Evolutionary conservation across 148 eudicot genomes (phyloP).

Genomic region (Euryodendron excelsum): DNA sequence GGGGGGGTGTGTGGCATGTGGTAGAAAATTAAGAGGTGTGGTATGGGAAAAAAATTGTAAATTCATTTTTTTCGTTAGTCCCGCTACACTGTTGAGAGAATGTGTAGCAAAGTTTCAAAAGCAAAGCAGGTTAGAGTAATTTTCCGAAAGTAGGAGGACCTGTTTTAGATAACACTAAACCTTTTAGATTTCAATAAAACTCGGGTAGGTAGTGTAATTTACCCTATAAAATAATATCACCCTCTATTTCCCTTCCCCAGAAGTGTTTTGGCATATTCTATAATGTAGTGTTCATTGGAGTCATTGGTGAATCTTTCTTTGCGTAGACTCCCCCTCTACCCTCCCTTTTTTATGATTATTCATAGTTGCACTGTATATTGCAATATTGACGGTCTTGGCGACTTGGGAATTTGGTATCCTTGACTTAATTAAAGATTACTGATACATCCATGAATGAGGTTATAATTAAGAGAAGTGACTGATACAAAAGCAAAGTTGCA

Average conservation of each 20-base stretch:
- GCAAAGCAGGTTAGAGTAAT: no score
- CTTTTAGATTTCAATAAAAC: no score
- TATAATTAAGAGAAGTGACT: not conserved
- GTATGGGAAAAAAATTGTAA: no score
- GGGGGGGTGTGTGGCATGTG: no score
- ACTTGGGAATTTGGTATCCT: conserved; percentile 1
- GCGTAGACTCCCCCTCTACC: not conserved
- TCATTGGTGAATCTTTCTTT: not conserved
- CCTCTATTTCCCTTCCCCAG: not conserved
- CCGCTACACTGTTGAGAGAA: no score
- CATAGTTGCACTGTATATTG: not conserved
- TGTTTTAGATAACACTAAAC: no score
- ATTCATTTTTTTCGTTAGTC: no score
- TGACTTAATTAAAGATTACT: not conserved
- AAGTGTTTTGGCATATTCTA: not conserved
- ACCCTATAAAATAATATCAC: not conserved
- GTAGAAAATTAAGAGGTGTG: no score
- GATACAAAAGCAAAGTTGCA: not conserved
- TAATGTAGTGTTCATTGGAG: not conserved
- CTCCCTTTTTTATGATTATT: not conserved
- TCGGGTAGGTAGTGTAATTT: no score
- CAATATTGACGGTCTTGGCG: not conserved
- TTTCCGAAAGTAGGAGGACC: no score
- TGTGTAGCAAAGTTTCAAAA: no score
- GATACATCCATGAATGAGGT: not conserved